Percentiles rank a stretch among this genome's conserved stretches.
phyloP scores from a whole-genome alignment of 1,284 basidiomycete genomes.

The Puccinia coronata region DNA sequence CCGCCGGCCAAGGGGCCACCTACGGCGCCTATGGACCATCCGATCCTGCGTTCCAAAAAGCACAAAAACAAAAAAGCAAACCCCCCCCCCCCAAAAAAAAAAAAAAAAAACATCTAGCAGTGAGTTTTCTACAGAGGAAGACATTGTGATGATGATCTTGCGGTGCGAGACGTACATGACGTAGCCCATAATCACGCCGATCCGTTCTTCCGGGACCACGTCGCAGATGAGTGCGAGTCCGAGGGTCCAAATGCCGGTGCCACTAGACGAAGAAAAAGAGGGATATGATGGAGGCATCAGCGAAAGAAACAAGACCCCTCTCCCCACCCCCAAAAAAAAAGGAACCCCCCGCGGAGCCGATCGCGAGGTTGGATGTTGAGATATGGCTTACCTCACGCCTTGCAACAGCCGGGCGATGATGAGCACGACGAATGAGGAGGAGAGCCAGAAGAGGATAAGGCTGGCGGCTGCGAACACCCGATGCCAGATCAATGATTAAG shows the following conservation, averaged over 20 bases:
- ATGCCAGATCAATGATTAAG: too few relatives aligned
- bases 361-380: too few relatives aligned
- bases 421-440: constrained; percentile 7
- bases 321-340: not conserved
- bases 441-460: constrained; percentile 37
- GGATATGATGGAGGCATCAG: too few relatives aligned
- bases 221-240: constrained; percentile 46
- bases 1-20: constrained; percentile 33
- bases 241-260: constrained; percentile 37
- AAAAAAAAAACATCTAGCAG: not conserved
- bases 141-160: too few relatives aligned
- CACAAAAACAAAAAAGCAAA: too few relatives aligned
- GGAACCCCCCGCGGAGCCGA: too few relatives aligned
- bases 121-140: too few relatives aligned
- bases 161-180: too few relatives aligned
- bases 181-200: constrained; percentile 40
- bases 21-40: constrained; percentile 42
- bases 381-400: constrained; percentile 36
- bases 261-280: not conserved
- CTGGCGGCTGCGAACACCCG: constrained; percentile 31
- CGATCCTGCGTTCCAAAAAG: constrained; percentile 36
- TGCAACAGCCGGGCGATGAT: constrained; percentile 32
- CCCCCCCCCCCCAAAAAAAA: not conserved
- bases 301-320: too few relatives aligned
- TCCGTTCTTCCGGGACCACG: constrained; percentile 12